A percentile compares a stretch with the other conserved stretches of the same genome.
Conservation (phyloP, 2,329 filamentous ascomycete genomes). For the Aureobasidium lini region DNA sequence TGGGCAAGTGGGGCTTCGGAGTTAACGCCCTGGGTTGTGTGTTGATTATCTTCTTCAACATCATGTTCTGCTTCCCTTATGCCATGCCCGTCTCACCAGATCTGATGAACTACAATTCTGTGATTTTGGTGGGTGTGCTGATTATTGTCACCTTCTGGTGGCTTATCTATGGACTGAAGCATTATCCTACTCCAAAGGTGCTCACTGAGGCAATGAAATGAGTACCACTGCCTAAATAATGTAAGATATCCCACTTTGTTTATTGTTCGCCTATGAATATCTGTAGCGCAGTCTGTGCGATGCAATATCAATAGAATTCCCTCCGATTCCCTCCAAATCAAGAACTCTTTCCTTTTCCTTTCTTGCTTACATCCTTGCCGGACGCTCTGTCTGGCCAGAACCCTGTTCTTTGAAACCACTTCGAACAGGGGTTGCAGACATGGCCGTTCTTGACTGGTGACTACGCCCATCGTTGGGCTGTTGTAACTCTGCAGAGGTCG, state of each 20-base stretch:
- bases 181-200: constrained; percentile 47
- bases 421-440: no score
- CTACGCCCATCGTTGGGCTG: no score
- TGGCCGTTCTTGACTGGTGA: no score
- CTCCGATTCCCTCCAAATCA: no score
- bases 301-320: no score
- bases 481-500: no score
- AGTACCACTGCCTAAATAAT: background rate
- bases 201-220: background rate
- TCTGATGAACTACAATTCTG: constrained; percentile 48
- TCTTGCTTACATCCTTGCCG: no score
- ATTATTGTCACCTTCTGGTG: constrained; percentile 44
- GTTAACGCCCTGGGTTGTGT: constrained; percentile 27
- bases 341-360: background rate
- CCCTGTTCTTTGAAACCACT: no score
- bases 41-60: constrained; percentile 29
- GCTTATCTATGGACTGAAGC: constrained; percentile 38
- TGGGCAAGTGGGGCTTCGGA: constrained; percentile 26
- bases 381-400: no score
- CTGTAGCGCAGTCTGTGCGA: no score
- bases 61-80: constrained; percentile 34
- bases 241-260: background rate
- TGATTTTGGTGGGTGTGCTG: constrained; percentile 46
- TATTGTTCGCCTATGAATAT: no score
- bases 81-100: constrained; percentile 37